These are phyloP conservation scores for Cucumis cinereus DNA, from an alignment of 306 rosid genomes.

Conservation along the genomic window DNA sequence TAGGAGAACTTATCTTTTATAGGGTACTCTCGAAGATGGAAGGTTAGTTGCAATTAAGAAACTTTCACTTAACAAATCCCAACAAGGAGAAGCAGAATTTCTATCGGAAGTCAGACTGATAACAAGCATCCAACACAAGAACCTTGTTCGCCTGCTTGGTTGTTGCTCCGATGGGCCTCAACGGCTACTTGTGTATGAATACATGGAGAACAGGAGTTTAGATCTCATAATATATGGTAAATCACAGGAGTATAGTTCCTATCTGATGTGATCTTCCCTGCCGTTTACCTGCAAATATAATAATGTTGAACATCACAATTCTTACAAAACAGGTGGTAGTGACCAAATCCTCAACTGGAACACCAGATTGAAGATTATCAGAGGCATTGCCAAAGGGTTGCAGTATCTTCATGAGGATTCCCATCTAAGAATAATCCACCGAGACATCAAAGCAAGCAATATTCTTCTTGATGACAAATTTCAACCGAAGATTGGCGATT, in stretches of 20 bases:
- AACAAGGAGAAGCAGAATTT: constrained; percentile 80
- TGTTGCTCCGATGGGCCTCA: constrained; percentile 77
- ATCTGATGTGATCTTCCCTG: not conserved
- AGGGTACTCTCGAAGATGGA: constrained; percentile 73
- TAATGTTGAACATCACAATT: not conserved
- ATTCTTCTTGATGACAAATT: constrained; percentile 82
- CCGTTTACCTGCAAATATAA: not conserved
- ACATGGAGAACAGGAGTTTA: constrained; percentile 70
- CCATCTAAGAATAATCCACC: constrained; percentile 68
- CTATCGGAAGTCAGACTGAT: constrained; percentile 73
- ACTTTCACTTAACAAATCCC: constrained; percentile 63
- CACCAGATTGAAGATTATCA: constrained; percentile 58
- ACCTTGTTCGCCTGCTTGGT: constrained; percentile 74
- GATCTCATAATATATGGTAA: constrained; percentile 59
- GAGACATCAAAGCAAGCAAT: constrained; percentile 92
- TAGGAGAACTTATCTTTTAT: not conserved
- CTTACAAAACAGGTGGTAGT: constrained; percentile 28
- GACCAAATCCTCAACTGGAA: constrained; percentile 56
- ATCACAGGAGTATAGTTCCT: not conserved
- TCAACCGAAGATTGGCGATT: constrained; percentile 85
- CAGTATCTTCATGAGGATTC: constrained; percentile 92
- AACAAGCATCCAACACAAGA: constrained; percentile 85
- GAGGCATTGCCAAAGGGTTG: constrained; percentile 76
- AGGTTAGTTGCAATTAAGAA: constrained; percentile 60
- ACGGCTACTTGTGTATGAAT: constrained; percentile 77